A percentile compares a stretch with the other conserved stretches of the same genome.
These are phyloP conservation scores for Scalesia atractyloides DNA, from an alignment of 129 eudicot genomes.

Conservation along the genomic window DNA sequence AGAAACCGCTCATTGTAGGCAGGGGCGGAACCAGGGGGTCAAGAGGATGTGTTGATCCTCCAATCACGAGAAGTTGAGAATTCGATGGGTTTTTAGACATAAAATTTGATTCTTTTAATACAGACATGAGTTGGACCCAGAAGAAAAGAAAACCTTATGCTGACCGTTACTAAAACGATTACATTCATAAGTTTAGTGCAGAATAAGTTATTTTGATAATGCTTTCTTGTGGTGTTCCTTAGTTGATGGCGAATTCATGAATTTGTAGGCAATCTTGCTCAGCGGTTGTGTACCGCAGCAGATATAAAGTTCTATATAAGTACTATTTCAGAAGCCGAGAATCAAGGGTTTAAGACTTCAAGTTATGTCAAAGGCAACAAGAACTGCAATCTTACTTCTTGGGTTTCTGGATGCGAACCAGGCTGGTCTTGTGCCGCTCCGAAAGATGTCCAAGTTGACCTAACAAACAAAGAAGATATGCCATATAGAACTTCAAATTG, in stretches of 20 bases:
- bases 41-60: too few relatives aligned
- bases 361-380: slow-evolving; percentile 60
- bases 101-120: too few relatives aligned
- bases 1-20: too few relatives aligned
- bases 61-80: too few relatives aligned
- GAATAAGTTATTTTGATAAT: background rate
- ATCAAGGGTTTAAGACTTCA: slow-evolving; percentile 34
- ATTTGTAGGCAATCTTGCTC: slow-evolving; percentile 52
- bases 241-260: slow-evolving; percentile 11
- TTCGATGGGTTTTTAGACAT: too few relatives aligned
- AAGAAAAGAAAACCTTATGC: too few relatives aligned
- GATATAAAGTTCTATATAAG: slow-evolving; percentile 66
- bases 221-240: slow-evolving; percentile 2
- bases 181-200: too few relatives aligned
- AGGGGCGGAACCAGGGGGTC: too few relatives aligned
- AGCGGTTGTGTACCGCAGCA: slow-evolving; percentile 82
- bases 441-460: slow-evolving; percentile 46
- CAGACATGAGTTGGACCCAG: too few relatives aligned
- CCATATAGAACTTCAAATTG: slow-evolving; percentile 62
- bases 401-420: slow-evolving; percentile 89
- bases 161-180: too few relatives aligned
- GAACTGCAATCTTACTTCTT: slow-evolving; percentile 79
- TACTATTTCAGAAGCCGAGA: slow-evolving; percentile 45
- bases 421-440: slow-evolving; percentile 86
- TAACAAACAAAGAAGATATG: slow-evolving; percentile 52